Percentiles rank a stretch among this genome's conserved stretches.
Conservation (phyloP, 495 filamentous ascomycete genomes). For the Hypoxylon rickii region DNA sequence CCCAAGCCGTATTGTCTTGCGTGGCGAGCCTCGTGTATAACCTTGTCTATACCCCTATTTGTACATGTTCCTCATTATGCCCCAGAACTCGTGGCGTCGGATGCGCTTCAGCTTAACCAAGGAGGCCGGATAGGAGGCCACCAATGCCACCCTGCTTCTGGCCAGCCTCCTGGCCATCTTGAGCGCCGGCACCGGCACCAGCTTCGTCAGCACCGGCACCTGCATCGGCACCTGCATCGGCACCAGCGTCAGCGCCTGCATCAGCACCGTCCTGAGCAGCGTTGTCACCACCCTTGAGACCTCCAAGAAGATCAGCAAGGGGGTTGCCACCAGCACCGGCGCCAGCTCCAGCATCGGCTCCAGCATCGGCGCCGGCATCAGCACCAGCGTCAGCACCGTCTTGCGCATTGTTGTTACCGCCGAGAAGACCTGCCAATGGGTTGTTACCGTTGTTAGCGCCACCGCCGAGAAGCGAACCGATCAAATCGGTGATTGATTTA, state of each 20-base stretch:
- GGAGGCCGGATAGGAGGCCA: constrained; percentile 17
- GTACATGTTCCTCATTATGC: constrained; percentile 12
- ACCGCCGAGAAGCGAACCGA: constrained; percentile 21
- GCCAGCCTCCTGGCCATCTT: not conserved
- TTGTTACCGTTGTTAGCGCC: not conserved
- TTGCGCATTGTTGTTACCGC: no score
- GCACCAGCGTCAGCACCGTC: no score
- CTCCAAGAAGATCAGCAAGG: constrained; percentile 22
- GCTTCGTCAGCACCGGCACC: not conserved
- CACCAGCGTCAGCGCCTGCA: not conserved
- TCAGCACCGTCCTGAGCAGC: constrained; percentile 5
- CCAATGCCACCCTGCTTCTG: constrained; percentile 10
- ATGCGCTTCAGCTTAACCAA: constrained; percentile 7
- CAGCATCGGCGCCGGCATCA: not conserved
- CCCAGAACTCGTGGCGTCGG: not conserved
- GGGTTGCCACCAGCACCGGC: not conserved
- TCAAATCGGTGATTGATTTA: constrained; percentile 15
- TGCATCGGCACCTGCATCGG: constrained; percentile 1
- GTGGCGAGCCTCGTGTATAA: constrained; percentile 1
- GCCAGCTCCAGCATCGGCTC: not conserved
- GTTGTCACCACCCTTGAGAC: not conserved
- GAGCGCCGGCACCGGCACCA: constrained; percentile 1
- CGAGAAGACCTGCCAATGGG: no score
- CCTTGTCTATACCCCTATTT: constrained; percentile 17
- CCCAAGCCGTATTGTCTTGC: constrained; percentile 8